A percentile compares a stretch with the other conserved stretches of the same genome.
Evolutionary conservation across 2,329 filamentous ascomycete genomes (phyloP).

Genomic region (Thielaviopsis ethacetica): DNA sequence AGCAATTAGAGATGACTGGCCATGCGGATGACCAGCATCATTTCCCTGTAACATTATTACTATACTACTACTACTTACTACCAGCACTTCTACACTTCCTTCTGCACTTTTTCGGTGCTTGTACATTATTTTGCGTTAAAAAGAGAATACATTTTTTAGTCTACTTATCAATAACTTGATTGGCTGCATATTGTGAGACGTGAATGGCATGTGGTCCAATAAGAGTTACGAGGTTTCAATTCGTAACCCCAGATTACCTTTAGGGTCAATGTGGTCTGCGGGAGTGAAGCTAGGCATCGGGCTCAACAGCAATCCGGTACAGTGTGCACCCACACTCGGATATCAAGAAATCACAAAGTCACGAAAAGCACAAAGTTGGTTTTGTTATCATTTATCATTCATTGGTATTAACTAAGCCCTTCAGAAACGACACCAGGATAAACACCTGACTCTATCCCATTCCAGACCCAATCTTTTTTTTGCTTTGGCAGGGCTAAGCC

Average conservation of each 20-base stretch:
- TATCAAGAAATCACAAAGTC: no score
- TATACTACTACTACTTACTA: background rate
- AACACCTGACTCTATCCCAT: slow-evolving; percentile 6
- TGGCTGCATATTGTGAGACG: no score
- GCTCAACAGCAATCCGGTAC: no score
- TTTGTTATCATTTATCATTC: slow-evolving; percentile 11
- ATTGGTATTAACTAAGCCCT: slow-evolving; percentile 6
- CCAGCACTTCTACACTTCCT: no score
- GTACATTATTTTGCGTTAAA: background rate
- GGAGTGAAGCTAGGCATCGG: no score
- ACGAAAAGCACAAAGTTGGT: background rate
- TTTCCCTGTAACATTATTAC: slow-evolving; percentile 2
- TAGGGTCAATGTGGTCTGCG: no score
- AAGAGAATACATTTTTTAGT: no score
- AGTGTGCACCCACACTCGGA: no score
- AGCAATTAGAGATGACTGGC: background rate
- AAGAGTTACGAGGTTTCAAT: background rate
- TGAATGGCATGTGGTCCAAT: background rate
- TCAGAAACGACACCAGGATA: slow-evolving; percentile 1
- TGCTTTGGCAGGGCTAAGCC: slow-evolving; percentile 2
- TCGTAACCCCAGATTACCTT: no score
- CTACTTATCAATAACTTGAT: background rate
- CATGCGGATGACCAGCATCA: background rate
- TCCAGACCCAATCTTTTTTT: slow-evolving; percentile 8
- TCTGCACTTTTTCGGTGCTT: background rate